Evolutionary conservation across 78 protist genomes (phyloP).

Genomic region (Guillardia theta): DNA sequence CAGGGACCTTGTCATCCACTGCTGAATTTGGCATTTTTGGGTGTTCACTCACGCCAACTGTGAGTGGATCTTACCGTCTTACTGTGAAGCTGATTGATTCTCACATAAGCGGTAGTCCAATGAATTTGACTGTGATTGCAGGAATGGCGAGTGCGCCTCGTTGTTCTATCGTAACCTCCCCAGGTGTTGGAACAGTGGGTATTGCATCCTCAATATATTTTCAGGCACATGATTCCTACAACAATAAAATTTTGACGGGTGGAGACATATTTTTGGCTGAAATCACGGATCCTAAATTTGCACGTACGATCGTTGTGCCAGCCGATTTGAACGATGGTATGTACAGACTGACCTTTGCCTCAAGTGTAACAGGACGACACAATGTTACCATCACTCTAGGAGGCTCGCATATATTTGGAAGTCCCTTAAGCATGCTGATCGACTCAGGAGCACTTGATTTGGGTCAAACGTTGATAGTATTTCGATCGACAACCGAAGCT

Average conservation of each 20-base stretch:
- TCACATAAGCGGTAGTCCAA: neutral
- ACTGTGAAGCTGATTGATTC: too few species aligned
- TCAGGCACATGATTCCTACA: neutral
- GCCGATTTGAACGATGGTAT: neutral
- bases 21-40: too few species aligned
- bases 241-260: neutral
- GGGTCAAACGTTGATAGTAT: too few species aligned
- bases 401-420: neutral
- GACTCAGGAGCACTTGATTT: too few species aligned
- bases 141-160: neutral
- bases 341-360: neutral
- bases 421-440: neutral
- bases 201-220: neutral
- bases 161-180: too few species aligned
- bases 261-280: slow-evolving; percentile 14
- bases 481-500: too few species aligned
- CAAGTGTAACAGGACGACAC: neutral
- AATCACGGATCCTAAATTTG: neutral
- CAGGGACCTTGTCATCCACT: too few species aligned
- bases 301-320: neutral
- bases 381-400: neutral
- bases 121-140: neutral
- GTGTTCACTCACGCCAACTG: too few species aligned
- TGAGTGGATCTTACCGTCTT: too few species aligned
- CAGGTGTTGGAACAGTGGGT: neutral